phyloP scores from a whole-genome alignment of 305 asterid species.

The Fraxinus latifolia region DNA sequence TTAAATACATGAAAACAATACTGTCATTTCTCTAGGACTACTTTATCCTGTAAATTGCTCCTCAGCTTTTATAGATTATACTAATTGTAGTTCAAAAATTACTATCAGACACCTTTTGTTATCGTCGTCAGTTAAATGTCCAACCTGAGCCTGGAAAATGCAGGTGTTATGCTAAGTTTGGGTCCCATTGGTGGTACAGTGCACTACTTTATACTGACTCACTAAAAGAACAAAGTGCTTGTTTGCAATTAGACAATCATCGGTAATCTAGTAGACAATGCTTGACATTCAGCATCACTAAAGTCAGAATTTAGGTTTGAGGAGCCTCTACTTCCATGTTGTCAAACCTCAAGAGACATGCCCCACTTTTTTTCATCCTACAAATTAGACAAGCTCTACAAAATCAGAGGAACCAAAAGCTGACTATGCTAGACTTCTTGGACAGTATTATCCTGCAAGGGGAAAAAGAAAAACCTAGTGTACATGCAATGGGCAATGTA shows the following conservation, averaged over 20 bases:
- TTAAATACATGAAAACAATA: constrained; percentile 15
- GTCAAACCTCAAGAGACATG: background rate
- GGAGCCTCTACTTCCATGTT: constrained; percentile 9
- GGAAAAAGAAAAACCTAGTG: background rate
- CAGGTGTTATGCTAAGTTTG: constrained; percentile 2
- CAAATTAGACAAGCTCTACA: constrained; percentile 1
- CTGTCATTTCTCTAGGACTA: background rate
- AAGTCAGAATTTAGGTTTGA: background rate
- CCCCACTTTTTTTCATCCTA: background rate
- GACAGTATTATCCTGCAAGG: background rate
- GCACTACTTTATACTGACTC: background rate
- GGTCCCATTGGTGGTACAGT: background rate
- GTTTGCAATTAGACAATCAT: background rate
- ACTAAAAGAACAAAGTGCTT: background rate
- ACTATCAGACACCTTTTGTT: background rate
- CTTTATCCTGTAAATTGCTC: constrained; percentile 9
- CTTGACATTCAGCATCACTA: background rate
- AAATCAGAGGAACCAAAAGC: background rate
- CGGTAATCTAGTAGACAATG: background rate
- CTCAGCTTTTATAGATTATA: constrained; percentile 11
- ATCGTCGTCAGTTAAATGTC: constrained; percentile 5
- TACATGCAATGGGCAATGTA: background rate
- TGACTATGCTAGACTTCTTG: background rate
- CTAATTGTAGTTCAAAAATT: constrained; percentile 6
- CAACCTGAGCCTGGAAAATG: constrained; percentile 8